Conservation (phyloP, 73 alveolate species). For the Blepharisma japonicum region DNA sequence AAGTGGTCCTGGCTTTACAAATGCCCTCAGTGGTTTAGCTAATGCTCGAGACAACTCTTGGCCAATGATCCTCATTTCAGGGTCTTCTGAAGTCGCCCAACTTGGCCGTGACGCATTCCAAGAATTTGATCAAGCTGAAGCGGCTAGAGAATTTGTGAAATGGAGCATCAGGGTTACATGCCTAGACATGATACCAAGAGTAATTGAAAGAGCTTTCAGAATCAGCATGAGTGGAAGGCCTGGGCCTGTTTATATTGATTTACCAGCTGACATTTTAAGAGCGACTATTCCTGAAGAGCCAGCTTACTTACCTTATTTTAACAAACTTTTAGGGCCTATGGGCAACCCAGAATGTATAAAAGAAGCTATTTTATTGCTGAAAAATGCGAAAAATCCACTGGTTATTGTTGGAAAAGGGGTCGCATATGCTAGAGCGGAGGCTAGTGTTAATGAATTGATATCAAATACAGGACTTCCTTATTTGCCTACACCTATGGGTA, state of each 20-base stretch:
- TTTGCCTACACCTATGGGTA: conserved; percentile 89
- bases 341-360: conserved; percentile 35
- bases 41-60: conserved; percentile 83
- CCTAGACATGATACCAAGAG: conserved; percentile 55
- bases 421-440: conserved; percentile 61
- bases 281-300: conserved; percentile 42
- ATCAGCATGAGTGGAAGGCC: conserved; percentile 73
- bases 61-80: conserved; percentile 84
- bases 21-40: conserved; percentile 82
- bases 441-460: conserved; percentile 57
- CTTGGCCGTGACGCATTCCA: conserved; percentile 79
- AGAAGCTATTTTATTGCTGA: conserved; percentile 41
- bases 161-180: conserved; percentile 61
- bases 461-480: conserved; percentile 65
- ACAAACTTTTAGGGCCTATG: conserved; percentile 44
- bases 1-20: conserved; percentile 88
- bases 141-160: conserved; percentile 65
- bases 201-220: conserved; percentile 76
- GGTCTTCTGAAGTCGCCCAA: conserved; percentile 64
- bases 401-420: conserved; percentile 86
- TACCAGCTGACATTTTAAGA: conserved; percentile 77
- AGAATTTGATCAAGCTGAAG: conserved; percentile 65
- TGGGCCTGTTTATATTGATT: conserved; percentile 83
- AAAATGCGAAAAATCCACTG: conserved; percentile 66
- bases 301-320: conserved; percentile 36